phyloP scores from a whole-genome alignment of 768 basidiomycete species.

The Russula griseocarnosa region DNA sequence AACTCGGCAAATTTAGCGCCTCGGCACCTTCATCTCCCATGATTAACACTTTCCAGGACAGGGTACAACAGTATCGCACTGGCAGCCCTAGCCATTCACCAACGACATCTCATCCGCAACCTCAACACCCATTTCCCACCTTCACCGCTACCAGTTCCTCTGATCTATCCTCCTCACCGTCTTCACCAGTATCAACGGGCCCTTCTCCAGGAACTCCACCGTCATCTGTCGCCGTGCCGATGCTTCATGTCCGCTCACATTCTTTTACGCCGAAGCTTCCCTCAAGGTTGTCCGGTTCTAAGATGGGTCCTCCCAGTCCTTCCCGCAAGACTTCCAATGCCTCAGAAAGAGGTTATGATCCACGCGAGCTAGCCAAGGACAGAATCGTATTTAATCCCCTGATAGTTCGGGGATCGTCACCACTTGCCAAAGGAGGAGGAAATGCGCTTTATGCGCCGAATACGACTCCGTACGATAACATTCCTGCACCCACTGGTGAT shows the following conservation, averaged over 20 bases:
- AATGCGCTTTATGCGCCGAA: slow-evolving; percentile 23
- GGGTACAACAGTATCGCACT: slow-evolving; percentile 62
- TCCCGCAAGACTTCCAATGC: slow-evolving; percentile 47
- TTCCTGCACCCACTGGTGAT: slow-evolving; percentile 28
- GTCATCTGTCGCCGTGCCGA: slow-evolving; percentile 26
- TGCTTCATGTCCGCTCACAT: slow-evolving; percentile 56
- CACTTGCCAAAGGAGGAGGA: slow-evolving; percentile 34
- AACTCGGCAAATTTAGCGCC: slow-evolving; percentile 55
- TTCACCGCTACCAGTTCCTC: slow-evolving; percentile 28
- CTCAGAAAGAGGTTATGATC: slow-evolving; percentile 23
- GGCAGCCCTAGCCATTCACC: slow-evolving; percentile 37
- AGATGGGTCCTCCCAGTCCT: slow-evolving; percentile 42
- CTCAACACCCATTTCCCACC: slow-evolving; percentile 36
- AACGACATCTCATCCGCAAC: slow-evolving; percentile 21
- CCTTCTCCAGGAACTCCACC: slow-evolving; percentile 31
- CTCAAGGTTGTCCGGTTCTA: slow-evolving; percentile 59
- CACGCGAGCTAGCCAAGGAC: background rate
- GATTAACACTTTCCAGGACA: slow-evolving; percentile 54
- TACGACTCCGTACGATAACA: slow-evolving; percentile 26
- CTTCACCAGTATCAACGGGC: slow-evolving; percentile 34
- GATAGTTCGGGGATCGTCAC: slow-evolving; percentile 31
- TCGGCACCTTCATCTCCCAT: slow-evolving; percentile 37
- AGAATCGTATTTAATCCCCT: background rate
- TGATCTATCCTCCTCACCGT: slow-evolving; percentile 22
- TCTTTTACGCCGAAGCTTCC: slow-evolving; percentile 69